phyloP scores from a whole-genome alignment of 208 protist genomes.

The Trypanosoma brucei region DNA sequence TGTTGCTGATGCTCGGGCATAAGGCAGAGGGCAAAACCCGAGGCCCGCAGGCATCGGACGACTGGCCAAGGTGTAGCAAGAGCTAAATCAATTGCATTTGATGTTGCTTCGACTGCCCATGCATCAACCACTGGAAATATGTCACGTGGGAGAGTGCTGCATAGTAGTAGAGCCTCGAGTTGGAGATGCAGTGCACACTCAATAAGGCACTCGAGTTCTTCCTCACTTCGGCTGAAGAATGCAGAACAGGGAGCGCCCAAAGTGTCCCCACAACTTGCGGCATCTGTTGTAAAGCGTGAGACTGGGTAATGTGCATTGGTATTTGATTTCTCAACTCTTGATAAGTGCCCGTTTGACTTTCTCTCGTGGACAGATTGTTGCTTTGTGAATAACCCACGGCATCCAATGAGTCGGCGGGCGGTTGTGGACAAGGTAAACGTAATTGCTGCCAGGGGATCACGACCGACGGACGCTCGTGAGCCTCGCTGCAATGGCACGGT shows the following conservation, averaged over 20 bases:
- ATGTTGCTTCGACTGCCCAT: conserved; percentile 44
- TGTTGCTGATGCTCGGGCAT: conserved; percentile 24
- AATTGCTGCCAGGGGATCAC: conserved; percentile 44
- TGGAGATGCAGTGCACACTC: conserved; percentile 30
- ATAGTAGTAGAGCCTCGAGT: conserved; percentile 37
- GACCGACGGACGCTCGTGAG: conserved; percentile 20
- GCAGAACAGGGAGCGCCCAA: neutral
- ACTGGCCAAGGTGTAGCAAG: conserved; percentile 30
- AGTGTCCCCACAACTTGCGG: neutral
- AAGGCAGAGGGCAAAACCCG: conserved; percentile 33
- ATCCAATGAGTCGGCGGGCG: conserved; percentile 39
- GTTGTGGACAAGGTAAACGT: conserved; percentile 34
- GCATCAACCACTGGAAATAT: conserved; percentile 32
- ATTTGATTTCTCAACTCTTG: neutral
- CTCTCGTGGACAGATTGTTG: neutral
- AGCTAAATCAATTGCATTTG: conserved; percentile 36
- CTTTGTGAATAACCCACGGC: conserved; percentile 14
- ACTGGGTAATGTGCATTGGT: neutral
- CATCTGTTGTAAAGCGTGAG: neutral
- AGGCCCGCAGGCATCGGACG: conserved; percentile 31
- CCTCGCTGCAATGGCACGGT: conserved; percentile 14
- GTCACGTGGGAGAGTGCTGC: conserved; percentile 25
- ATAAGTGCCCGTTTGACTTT: neutral
- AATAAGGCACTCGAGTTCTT: conserved; percentile 31
- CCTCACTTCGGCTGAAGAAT: conserved; percentile 1